phyloP scores from a whole-genome alignment of 1,139 yeast species.

The Taphrina flavorubra region DNA sequence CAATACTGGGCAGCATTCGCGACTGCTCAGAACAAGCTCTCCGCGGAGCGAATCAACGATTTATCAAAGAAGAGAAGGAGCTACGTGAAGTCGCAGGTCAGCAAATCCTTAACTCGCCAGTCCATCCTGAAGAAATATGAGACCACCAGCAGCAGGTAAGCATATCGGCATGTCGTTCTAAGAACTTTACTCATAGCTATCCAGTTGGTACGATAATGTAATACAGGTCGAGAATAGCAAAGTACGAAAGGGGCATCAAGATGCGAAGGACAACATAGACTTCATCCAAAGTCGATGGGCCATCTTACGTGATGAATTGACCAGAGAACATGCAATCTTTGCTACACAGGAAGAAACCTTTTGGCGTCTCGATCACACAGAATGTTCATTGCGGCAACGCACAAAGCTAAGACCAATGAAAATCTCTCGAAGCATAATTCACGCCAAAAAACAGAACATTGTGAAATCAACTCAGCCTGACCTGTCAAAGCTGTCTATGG shows the following conservation, averaged over 20 bases:
- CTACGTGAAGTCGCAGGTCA: conserved; percentile 22
- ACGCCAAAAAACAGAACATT: neutral
- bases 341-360: conserved; percentile 48
- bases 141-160: conserved; percentile 25
- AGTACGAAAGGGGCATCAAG: conserved; percentile 63
- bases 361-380: conserved; percentile 68
- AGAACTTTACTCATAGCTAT: neutral
- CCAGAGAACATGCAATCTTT: conserved; percentile 53
- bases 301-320: conserved; percentile 56
- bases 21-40: conserved; percentile 41
- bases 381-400: conserved; percentile 70
- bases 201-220: conserved; percentile 28
- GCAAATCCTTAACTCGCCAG: neutral
- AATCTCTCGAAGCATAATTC: neutral
- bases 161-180: neutral
- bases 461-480: neutral
- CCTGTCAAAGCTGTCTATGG: neutral
- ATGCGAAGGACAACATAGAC: conserved; percentile 65
- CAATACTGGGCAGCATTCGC: conserved; percentile 45
- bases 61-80: conserved; percentile 41
- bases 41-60: conserved; percentile 39
- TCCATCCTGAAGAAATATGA: conserved; percentile 13
- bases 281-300: conserved; percentile 60
- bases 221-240: conserved; percentile 53
- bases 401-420: conserved; percentile 58